Evolutionary conservation across 257 asterid genomes (phyloP).

Genomic region (Solanum medicagineum): DNA sequence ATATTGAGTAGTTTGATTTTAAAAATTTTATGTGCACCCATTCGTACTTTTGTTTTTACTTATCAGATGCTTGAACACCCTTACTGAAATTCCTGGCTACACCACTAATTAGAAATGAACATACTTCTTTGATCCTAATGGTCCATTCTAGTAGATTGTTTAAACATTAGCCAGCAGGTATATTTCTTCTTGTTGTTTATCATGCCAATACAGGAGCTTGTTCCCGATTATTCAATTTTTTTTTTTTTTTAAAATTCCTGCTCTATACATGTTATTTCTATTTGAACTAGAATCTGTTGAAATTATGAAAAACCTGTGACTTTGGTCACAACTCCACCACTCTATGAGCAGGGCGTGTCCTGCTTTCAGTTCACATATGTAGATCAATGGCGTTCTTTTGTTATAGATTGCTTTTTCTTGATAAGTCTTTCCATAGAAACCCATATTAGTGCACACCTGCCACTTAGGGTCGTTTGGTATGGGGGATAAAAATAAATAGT

Average conservation of each 20-base stretch:
- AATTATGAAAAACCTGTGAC: background rate
- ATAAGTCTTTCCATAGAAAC: background rate
- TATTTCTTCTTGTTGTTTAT: background rate
- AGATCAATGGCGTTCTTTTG: background rate
- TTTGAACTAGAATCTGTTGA: background rate
- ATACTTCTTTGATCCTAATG: background rate
- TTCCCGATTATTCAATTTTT: background rate
- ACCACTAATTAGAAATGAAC: background rate
- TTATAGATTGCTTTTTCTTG: background rate
- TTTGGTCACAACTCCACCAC: background rate
- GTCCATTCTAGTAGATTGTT: background rate
- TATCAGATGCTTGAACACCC: background rate
- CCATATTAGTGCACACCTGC: background rate
- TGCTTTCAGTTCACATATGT: background rate
- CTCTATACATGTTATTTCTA: background rate
- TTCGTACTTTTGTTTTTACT: background rate
- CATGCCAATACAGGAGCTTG: background rate
- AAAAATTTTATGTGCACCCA: background rate
- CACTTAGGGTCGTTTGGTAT: background rate
- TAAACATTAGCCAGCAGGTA: background rate
- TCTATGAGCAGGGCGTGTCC: background rate
- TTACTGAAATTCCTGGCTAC: background rate
- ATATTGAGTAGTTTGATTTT: background rate
- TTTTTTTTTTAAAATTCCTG: background rate
- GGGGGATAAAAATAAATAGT: too few species aligned